Percentiles rank a stretch among this genome's conserved stretches.
Evolutionary conservation across 1,139 yeast genomes (phyloP).

Genomic region (Nakaseomyces kungkrabaensis): DNA sequence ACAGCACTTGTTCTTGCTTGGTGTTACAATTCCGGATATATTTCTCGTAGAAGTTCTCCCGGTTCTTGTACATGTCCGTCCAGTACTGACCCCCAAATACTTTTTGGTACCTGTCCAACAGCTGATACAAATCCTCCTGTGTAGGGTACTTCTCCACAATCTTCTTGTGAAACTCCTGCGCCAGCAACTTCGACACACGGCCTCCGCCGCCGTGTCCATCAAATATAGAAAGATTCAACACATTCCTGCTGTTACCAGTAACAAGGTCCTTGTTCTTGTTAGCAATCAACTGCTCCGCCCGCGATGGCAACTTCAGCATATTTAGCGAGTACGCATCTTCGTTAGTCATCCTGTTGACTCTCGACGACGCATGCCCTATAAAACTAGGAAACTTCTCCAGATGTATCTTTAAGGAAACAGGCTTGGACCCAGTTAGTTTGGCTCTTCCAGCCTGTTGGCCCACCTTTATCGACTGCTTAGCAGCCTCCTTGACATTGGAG

Average conservation of each 20-base stretch:
- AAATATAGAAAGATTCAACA: slow-evolving; percentile 63
- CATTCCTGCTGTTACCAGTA: slow-evolving; percentile 18
- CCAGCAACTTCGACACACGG: slow-evolving; percentile 56
- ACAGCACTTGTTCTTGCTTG: slow-evolving; percentile 29
- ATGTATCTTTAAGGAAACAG: slow-evolving; percentile 2
- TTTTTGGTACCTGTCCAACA: slow-evolving; percentile 43
- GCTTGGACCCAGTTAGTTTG: not conserved
- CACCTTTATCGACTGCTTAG: not conserved
- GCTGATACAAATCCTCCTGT: slow-evolving; percentile 29
- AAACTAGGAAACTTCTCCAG: slow-evolving; percentile 20
- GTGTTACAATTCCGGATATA: slow-evolving; percentile 34
- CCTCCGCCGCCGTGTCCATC: slow-evolving; percentile 89
- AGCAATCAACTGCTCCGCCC: slow-evolving; percentile 26
- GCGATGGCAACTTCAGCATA: slow-evolving; percentile 30
- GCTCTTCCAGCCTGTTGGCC: not conserved
- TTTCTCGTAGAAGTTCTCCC: slow-evolving; percentile 36
- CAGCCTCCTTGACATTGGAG: slow-evolving; percentile 2
- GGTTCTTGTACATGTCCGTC: slow-evolving; percentile 60
- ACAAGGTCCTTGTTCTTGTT: slow-evolving; percentile 4
- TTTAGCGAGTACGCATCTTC: slow-evolving; percentile 58
- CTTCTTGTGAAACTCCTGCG: slow-evolving; percentile 41
- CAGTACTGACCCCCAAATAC: slow-evolving; percentile 71
- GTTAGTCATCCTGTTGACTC: slow-evolving; percentile 69
- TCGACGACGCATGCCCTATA: slow-evolving; percentile 66
- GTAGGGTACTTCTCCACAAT: slow-evolving; percentile 40